Evolutionary conservation across 371 early-diverging fungal species (phyloP), one percentile per base, ranked within the genome.

Genomic region (Funneliformis caledonium): DNA sequence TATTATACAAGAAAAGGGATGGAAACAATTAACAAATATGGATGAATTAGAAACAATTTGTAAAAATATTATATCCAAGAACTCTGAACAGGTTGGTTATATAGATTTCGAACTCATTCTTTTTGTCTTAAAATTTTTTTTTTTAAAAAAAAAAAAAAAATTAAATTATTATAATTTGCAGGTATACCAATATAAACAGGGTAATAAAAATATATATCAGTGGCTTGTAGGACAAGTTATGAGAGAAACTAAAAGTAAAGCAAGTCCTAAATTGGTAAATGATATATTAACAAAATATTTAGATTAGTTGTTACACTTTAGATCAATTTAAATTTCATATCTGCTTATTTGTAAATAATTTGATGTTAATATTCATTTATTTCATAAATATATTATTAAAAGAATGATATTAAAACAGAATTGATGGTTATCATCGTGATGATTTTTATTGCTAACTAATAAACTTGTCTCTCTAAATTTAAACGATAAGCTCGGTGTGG

Each of bases 141-240:
- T 26, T 26, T 26, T 26, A 26, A 26, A 26, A 26, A 26, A 26
- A 26, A 26, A 26, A 26, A 14, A 56, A 56, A 56, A 56, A 56
- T 56, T 56, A 56, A 56, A 56, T 48, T 31, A 50, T 56, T 64
- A 22, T 60, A 45, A 37, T 64, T 8, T 37, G 10, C 80, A 91
- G 91, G 88, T 89, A 0, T 83, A 84, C 2, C 85, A 86, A 31
- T 88, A 92, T 48, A 81, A 87, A 80, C 83, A 84, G 42, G 94
- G 93, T 2, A 90, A 92, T 72, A 80, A 83, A 19, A 88, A 91
- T 45, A 61, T 92, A 48, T 85, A 91, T 37, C 88, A 89, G 67
- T 94, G 93, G 88, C 91, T 96, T 83, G 87, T 94, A 45, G 94
- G 94, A 11, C 90, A 92, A 82, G 88, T 91, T 0, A 93, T 94